Conservation (phyloP, 257 asterid genomes). For the Dorcoceras hygrometricum region DNA sequence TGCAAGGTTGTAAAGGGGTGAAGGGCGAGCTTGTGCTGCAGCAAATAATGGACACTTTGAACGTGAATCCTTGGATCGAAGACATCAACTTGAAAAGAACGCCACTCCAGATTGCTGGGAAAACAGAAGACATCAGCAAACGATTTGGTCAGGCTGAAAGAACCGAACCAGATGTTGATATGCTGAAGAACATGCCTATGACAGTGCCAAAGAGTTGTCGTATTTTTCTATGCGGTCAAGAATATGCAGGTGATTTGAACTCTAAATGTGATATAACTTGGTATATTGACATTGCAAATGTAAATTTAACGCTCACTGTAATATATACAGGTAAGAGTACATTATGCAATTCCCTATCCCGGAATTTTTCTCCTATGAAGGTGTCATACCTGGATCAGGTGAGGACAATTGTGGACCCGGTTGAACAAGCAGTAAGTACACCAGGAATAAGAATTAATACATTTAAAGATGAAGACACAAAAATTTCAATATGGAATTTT, state of each 20-base stretch:
- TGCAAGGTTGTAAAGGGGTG: slow-evolving; percentile 80
- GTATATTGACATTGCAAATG: background rate
- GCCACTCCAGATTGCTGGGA: slow-evolving; percentile 60
- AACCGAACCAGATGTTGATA: slow-evolving; percentile 53
- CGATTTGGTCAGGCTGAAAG: slow-evolving; percentile 55
- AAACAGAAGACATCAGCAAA: slow-evolving; percentile 53
- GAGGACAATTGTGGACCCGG: slow-evolving; percentile 66
- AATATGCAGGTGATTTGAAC: slow-evolving; percentile 48
- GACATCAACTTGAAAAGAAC: slow-evolving; percentile 62
- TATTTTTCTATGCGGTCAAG: slow-evolving; percentile 75
- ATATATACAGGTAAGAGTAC: slow-evolving; percentile 58
- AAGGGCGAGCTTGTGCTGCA: slow-evolving; percentile 60
- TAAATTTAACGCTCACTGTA: background rate
- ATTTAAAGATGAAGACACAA: slow-evolving; percentile 61
- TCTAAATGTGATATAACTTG: background rate
- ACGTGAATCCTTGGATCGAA: slow-evolving; percentile 89
- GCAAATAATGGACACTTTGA: slow-evolving; percentile 52
- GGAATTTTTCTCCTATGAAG: slow-evolving; percentile 52
- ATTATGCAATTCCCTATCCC: slow-evolving; percentile 52
- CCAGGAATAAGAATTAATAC: slow-evolving; percentile 59
- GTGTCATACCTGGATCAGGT: slow-evolving; percentile 60
- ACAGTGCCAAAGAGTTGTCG: slow-evolving; percentile 59
- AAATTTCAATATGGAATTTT: slow-evolving; percentile 79
- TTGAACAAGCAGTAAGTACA: slow-evolving; percentile 66
- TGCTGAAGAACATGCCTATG: slow-evolving; percentile 63